A percentile compares a stretch with the other conserved stretches of the same genome.
These are phyloP conservation scores for Hordeum marinum DNA, from an alignment of 176 grass and related monocot genomes.

Conservation along the genomic window DNA sequence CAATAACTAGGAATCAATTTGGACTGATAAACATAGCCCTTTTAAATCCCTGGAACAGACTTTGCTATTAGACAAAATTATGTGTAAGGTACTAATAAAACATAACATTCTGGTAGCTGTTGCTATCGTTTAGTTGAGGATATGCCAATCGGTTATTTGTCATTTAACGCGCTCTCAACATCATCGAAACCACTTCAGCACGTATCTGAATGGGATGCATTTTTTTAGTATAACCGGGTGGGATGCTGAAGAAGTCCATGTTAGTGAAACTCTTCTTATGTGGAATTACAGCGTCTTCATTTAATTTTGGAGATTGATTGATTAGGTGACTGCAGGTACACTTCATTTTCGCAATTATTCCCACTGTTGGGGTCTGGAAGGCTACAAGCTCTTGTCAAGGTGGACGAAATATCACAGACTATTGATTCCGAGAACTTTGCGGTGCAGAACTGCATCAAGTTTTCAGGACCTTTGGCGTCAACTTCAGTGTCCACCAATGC, in stretches of 20 bases:
- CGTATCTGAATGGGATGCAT: not conserved
- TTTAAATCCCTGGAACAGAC: not conserved
- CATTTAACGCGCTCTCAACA: slow-evolving; percentile 7
- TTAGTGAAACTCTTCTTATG: not conserved
- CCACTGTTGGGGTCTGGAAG: slow-evolving; percentile 53
- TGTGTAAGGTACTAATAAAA: not conserved
- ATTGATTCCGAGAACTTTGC: slow-evolving; percentile 88
- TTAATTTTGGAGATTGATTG: not conserved
- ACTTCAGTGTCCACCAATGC: slow-evolving; percentile 81
- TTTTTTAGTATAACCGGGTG: not conserved
- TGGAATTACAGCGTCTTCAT: not conserved
- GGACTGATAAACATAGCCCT: not conserved
- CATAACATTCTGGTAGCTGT: slow-evolving; percentile 8
- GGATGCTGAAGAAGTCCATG: not conserved
- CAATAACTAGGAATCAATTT: not conserved
- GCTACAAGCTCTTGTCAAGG: slow-evolving; percentile 76
- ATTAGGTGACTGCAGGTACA: slow-evolving; percentile 53
- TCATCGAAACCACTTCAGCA: not conserved
- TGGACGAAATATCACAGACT: slow-evolving; percentile 87
- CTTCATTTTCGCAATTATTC: slow-evolving; percentile 77
- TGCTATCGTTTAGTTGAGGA: slow-evolving; percentile 9
- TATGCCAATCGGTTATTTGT: not conserved
- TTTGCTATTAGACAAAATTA: not conserved
- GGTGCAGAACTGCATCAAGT: slow-evolving; percentile 86
- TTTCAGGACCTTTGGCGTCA: slow-evolving; percentile 68